These are phyloP conservation scores for Hysterium pulicare DNA, from an alignment of 2,329 filamentous ascomycete genomes.

Conservation along the genomic window DNA sequence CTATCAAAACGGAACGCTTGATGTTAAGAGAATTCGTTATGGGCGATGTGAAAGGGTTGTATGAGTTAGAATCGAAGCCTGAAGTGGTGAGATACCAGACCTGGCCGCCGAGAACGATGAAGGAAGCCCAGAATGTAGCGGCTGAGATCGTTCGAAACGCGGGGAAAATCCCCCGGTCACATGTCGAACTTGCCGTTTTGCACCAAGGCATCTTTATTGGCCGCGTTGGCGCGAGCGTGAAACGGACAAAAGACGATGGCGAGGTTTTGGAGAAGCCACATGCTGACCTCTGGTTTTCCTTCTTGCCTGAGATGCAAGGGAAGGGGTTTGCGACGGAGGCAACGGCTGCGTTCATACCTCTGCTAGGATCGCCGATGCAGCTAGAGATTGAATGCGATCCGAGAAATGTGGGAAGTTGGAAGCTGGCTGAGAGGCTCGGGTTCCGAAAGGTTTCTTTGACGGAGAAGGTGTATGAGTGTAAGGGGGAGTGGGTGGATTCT, in stretches of 20 bases:
- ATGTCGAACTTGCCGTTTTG: constrained; percentile 29
- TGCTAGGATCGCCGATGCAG: constrained; percentile 15
- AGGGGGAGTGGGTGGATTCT: constrained; percentile 32
- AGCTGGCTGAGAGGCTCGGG: constrained; percentile 28
- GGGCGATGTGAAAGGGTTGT: constrained; percentile 19
- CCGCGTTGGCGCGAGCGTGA: constrained; percentile 22
- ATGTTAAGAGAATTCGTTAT: constrained; percentile 25
- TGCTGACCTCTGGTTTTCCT: constrained; percentile 30
- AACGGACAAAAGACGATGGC: too few species aligned
- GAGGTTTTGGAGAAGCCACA: constrained; percentile 8
- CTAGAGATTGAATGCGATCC: constrained; percentile 37
- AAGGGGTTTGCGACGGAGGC: constrained; percentile 31
- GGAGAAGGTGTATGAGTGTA: constrained; percentile 26
- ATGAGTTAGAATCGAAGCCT: constrained; percentile 20
- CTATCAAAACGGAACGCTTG: constrained; percentile 20
- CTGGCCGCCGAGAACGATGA: constrained; percentile 19
- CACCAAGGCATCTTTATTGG: constrained; percentile 22
- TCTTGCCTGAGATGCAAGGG: constrained; percentile 22
- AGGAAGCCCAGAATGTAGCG: constrained; percentile 19
- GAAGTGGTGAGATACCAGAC: constrained; percentile 28
- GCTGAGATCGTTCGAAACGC: constrained; percentile 16
- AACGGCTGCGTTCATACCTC: constrained; percentile 21
- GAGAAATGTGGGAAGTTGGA: constrained; percentile 26
- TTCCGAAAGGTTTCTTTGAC: constrained; percentile 24
- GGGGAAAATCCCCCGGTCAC: constrained; percentile 12